phyloP scores from a whole-genome alignment of 129 eudicot genomes.

The Smallanthus sonchifolius region DNA sequence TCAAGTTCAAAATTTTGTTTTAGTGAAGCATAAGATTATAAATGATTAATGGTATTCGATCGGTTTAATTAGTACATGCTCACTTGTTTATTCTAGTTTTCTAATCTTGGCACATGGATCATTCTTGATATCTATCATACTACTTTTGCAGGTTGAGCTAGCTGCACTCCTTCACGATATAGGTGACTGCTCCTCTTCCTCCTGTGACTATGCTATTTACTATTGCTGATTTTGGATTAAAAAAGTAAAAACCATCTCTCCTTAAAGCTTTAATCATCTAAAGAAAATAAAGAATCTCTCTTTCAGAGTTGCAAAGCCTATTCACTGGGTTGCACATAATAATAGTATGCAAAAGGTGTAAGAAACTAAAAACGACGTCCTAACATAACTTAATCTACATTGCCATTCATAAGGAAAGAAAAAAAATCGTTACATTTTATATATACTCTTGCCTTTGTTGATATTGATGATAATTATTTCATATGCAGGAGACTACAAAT shows the following conservation, averaged over 20 bases:
- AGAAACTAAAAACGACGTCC: background rate
- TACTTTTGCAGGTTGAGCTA: constrained; percentile 68
- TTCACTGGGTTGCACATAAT: background rate
- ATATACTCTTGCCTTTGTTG: constrained; percentile 10
- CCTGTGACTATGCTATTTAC: background rate
- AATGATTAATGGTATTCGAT: background rate
- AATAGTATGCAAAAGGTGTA: background rate
- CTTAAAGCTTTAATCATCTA: background rate
- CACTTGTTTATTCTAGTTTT: background rate
- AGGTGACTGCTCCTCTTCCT: constrained; percentile 39
- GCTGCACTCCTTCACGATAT: constrained; percentile 99
- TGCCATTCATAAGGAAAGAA: constrained; percentile 1
- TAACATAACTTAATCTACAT: background rate
- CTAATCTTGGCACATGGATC: background rate
- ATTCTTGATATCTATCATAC: constrained; percentile 5
- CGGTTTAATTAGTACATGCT: background rate
- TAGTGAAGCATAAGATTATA: background rate
- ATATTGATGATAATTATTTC: constrained; percentile 28
- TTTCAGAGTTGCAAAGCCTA: background rate
- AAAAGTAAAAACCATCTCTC: background rate
- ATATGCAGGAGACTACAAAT: constrained; percentile 91
- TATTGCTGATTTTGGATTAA: constrained; percentile 1
- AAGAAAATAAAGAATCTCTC: background rate
- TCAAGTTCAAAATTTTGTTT: background rate
- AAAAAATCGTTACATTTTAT: background rate